phyloP scores from a whole-genome alignment of 2,329 filamentous ascomycete genomes.

The Chrysoporthe austroafricana region DNA sequence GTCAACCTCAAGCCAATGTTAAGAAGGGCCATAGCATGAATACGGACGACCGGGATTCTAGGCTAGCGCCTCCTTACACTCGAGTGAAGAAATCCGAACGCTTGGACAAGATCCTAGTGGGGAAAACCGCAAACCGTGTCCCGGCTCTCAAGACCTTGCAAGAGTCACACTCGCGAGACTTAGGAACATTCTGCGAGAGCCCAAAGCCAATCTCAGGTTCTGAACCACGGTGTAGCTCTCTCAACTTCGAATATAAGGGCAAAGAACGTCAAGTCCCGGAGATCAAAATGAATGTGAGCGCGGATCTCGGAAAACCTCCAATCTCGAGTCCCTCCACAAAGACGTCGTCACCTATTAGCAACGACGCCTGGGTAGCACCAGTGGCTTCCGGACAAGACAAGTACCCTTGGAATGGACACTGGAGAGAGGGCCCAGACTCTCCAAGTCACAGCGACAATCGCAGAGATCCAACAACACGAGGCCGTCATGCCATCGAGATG shows the following conservation, averaged over 20 bases:
- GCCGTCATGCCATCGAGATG: no score
- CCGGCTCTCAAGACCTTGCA: neutral
- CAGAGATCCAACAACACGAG: no score
- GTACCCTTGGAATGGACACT: no score
- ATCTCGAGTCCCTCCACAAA: no score
- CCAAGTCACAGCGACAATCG: no score
- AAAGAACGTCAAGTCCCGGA: neutral
- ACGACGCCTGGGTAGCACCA: no score
- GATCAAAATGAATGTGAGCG: neutral
- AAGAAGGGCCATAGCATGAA: neutral
- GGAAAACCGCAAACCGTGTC: neutral
- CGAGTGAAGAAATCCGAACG: slow-evolving; percentile 4
- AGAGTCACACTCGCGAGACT: neutral
- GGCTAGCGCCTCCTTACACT: neutral
- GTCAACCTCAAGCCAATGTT: neutral
- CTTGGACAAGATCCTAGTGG: slow-evolving; percentile 1
- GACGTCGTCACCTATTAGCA: no score
- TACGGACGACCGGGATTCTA: no score
- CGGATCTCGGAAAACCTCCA: no score
- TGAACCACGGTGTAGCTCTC: neutral
- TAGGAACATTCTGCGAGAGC: neutral
- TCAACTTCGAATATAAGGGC: neutral
- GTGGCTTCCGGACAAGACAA: no score
- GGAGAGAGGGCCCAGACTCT: no score
- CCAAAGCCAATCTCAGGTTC: neutral